Base-by-base conservation (phyloP, 495 filamentous ascomycete species). In the Aspergillus biplanus region DNA sequence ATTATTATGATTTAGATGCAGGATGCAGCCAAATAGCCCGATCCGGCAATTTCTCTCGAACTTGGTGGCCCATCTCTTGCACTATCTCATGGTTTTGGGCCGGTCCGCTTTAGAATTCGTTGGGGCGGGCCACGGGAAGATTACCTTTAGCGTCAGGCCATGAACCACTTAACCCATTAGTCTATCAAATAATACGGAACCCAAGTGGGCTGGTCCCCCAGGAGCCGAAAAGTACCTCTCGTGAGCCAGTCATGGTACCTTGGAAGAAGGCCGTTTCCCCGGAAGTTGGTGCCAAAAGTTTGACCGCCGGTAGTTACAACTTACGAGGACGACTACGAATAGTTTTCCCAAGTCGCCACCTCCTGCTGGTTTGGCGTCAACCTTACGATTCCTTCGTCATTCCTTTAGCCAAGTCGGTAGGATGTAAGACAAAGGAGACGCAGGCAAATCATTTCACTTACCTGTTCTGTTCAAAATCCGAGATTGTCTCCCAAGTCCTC, bases 111-210 rank as follows among this genome's bases (percentile, higher is more conserved):
- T 59, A 34, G 48, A 62, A 62, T 60, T 48, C 61, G 33, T 65
- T 61, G 66, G 49, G 56, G 39, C 59, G 56, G 56, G 46, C 53
- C 58, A 59, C 62, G 66, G 66, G 62, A 68, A 65, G 59, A 31
- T 63, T 59, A 52, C 44, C 15, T 47, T 56, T 68, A 68, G 66
- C 63, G 65, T 18, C 56, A 59, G 49, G 60, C 65, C 59, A 59
- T 64, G 33, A 13, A 59, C 46, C 37, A 48, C 49, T 34, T 54
- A 34, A 34, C 27, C 32, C 52, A 54, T 54, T 33, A 34, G 6
- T 54, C 52, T 33, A 54, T 54, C 52, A 11, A 33, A 52, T 57
- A 63, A 33, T 50, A 34, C 32, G 15, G 33, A 62, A 35, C 57
- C 55, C 35, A 60, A 50, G 62, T 60, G 56, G 57, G 52, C 42